Evolutionary conservation across 345 rosid species (phyloP), one percentile per base, ranked within the genome.

Genomic region (Populus nigra): DNA sequence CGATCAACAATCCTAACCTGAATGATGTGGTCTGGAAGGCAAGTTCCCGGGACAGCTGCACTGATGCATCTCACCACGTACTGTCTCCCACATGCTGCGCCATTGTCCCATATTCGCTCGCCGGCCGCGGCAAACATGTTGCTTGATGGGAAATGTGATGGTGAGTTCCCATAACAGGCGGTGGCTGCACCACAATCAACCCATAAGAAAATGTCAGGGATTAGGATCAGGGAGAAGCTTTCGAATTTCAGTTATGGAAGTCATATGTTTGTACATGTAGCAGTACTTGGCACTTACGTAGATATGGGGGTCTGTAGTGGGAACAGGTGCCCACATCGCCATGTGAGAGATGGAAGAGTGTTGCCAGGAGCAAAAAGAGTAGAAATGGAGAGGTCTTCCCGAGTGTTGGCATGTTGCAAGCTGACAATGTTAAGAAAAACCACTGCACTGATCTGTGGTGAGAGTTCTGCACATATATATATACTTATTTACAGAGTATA

Each of bases 81-180:
- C 29, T 75, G 84, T 75, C 91, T 77, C 68, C 93, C 91, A 4
- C 94, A 91, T 3, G 88, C 75, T 0, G 92, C 91, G 0, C 95
- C 95, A 10, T 87, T 88, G 79, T 89, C 91, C 95, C 93, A 91
- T 73, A 91, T 41, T 69, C 90, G 88, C 9, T 87, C 91, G 0
- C 93, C 89, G 1, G 89, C 93, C 0, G 90, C 89, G 16, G 82
- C 95, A 15, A 91, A 91, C 49, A 85, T 65, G 72, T 85, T 83
- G 85, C 68, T 82, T 5, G 89, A 27, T 5, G 95, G 95, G n/a
- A 88, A 88, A 57, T 84, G 83, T 1, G 88, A 65, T 6, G 25
- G 29, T 8, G 85, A 83, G 5, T 55, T 50, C 18, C 95, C 93
- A 25, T 25, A 75, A 69, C 95, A 91, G 13, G 89, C 93, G 0